Conservation (phyloP, 192 early-diverging fungal genomes). For the Phlyctochytrium bullatum region DNA sequence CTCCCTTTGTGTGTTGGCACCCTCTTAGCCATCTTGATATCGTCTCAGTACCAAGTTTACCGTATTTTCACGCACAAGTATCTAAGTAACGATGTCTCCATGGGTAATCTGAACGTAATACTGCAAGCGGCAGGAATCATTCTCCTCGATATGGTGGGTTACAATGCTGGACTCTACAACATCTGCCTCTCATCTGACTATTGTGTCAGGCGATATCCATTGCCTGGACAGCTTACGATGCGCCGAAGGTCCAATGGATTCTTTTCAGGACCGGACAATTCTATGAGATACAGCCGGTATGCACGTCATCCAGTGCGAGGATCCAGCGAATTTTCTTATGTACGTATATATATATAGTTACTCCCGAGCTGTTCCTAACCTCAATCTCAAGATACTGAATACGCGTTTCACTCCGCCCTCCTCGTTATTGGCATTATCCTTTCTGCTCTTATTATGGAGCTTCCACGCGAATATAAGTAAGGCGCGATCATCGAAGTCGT, state of each 20-base stretch:
- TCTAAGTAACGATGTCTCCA: neutral
- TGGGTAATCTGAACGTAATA: neutral
- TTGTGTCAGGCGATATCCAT: neutral
- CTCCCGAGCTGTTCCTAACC: too few species aligned
- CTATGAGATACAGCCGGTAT: neutral
- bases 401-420: neutral
- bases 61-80: constrained; percentile 8
- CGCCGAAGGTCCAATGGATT: neutral
- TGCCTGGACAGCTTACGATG: neutral
- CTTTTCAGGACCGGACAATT: neutral
- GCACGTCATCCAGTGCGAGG: neutral
- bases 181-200: neutral
- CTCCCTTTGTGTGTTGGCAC: neutral
- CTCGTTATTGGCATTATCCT: neutral
- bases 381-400: too few species aligned
- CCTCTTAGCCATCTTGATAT: constrained; percentile 1
- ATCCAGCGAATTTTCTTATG: neutral
- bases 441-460: neutral
- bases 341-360: too few species aligned
- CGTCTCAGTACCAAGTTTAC: constrained; percentile 12
- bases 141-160: neutral
- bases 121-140: neutral
- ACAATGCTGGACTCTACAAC: too few species aligned
- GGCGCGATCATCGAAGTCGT: too few species aligned
- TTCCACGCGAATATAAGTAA: too few species aligned